Conservation (phyloP, 2,329 filamentous ascomycete genomes). For the Neoarthrinium moseri region DNA sequence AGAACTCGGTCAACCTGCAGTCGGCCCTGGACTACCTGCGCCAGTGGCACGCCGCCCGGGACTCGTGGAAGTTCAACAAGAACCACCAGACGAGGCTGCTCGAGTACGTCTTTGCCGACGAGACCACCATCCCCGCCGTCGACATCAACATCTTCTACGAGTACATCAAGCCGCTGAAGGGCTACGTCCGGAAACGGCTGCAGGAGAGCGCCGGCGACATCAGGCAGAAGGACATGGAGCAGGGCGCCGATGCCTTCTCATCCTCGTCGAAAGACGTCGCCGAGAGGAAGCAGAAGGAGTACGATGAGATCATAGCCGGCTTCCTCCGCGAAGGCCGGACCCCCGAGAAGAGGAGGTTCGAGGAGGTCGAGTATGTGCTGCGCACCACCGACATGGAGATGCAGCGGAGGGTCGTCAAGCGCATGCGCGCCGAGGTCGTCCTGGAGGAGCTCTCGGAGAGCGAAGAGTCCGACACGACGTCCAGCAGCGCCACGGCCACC, state of each 20-base stretch:
- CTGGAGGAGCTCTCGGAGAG: conserved; percentile 53
- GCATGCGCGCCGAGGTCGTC: conserved; percentile 61
- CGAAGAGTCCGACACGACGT: conserved; percentile 35
- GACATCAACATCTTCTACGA: conserved; percentile 69
- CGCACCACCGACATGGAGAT: conserved; percentile 50
- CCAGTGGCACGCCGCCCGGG: conserved; percentile 69
- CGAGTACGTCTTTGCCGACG: conserved; percentile 75
- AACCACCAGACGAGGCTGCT: conserved; percentile 83
- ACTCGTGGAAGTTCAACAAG: conserved; percentile 94
- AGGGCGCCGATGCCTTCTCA: conserved; percentile 46
- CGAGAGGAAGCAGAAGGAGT: conserved; percentile 52
- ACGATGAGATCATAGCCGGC: conserved; percentile 53
- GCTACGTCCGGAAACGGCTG: conserved; percentile 68
- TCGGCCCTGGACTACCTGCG: conserved; percentile 74
- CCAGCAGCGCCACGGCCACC: conserved; percentile 22
- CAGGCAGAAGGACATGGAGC: conserved; percentile 54
- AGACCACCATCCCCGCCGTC: conserved; percentile 65
- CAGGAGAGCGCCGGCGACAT: conserved; percentile 63
- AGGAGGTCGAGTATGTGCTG: conserved; percentile 51
- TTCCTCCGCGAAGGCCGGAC: conserved; percentile 36
- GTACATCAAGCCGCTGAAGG: conserved; percentile 79
- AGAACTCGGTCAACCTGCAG: conserved; percentile 46
- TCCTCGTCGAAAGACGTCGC: conserved; percentile 44
- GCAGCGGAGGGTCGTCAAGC: conserved; percentile 56
- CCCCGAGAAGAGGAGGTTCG: conserved; percentile 46